Evolutionary conservation across 441 rosid genomes (phyloP).

Genomic region (Breynia disticha): DNA sequence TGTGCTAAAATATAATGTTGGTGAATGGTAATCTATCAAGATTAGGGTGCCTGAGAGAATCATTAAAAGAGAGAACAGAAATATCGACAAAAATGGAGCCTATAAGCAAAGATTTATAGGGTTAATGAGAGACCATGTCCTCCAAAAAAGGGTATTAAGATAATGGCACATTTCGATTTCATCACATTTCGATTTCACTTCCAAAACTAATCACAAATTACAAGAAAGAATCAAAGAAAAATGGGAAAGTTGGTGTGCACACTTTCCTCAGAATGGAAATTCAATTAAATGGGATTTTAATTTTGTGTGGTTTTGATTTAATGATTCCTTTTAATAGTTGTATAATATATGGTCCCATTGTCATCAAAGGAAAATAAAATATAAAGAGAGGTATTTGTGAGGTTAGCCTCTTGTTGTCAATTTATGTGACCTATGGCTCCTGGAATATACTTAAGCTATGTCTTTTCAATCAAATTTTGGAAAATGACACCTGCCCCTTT

Average conservation of each 20-base stretch:
- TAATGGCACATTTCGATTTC: slow-evolving; percentile 12
- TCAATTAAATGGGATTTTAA: slow-evolving; percentile 18
- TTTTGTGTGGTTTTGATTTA: slow-evolving; percentile 37
- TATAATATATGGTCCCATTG: slow-evolving; percentile 20
- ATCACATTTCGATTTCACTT: slow-evolving; percentile 9
- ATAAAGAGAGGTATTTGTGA: slow-evolving; percentile 12
- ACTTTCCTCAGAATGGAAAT: slow-evolving; percentile 27
- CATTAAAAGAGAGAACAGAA: too few relatives aligned
- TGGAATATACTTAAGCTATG: slow-evolving; percentile 26
- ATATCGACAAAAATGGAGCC: too few relatives aligned
- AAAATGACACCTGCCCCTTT: slow-evolving; percentile 21
- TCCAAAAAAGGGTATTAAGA: slow-evolving; percentile 1
- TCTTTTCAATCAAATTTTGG: slow-evolving; percentile 24
- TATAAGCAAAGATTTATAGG: too few relatives aligned
- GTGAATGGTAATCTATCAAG: too few relatives aligned
- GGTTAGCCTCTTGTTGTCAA: slow-evolving; percentile 35
- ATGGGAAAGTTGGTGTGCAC: slow-evolving; percentile 31
- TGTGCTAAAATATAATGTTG: too few relatives aligned
- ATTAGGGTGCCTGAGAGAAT: too few relatives aligned
- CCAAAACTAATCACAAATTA: slow-evolving; percentile 19
- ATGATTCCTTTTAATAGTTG: slow-evolving; percentile 31
- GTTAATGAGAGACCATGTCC: too few relatives aligned
- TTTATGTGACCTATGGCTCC: slow-evolving; percentile 17
- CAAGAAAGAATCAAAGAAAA: slow-evolving; percentile 7
- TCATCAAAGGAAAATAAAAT: slow-evolving; percentile 16